phyloP scores from a whole-genome alignment of 768 basidiomycete genomes.

The Lepiota venenata region DNA sequence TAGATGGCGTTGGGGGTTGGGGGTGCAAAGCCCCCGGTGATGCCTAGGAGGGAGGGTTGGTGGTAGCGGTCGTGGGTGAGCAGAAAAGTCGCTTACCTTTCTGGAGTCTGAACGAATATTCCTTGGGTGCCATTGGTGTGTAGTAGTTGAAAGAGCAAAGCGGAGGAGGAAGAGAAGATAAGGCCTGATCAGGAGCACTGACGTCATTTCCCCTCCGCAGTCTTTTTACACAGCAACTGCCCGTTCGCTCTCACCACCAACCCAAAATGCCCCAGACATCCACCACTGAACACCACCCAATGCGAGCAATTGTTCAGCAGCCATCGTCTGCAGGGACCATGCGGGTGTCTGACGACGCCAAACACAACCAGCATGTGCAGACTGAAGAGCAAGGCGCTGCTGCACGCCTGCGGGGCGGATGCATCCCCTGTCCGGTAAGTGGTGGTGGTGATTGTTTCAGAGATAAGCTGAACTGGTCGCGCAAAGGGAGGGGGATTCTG shows the following conservation, averaged over 20 bases:
- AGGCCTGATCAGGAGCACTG: slow-evolving; percentile 15
- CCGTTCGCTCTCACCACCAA: too few relatives aligned
- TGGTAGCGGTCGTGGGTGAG: background rate
- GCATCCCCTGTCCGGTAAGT: slow-evolving; percentile 25
- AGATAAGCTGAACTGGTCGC: slow-evolving; percentile 1
- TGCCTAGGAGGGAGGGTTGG: slow-evolving; percentile 50
- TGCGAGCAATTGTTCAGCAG: slow-evolving; percentile 12
- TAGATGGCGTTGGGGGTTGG: slow-evolving; percentile 58
- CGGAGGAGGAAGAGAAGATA: slow-evolving; percentile 14
- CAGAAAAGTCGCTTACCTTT: slow-evolving; percentile 29
- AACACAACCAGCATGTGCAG: slow-evolving; percentile 8
- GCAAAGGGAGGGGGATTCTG: slow-evolving; percentile 35
- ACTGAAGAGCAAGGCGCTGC: slow-evolving; percentile 13
- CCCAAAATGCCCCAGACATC: background rate
- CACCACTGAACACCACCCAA: background rate
- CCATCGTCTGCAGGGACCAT: slow-evolving; percentile 15
- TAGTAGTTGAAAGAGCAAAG: too few relatives aligned
- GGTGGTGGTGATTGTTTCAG: background rate
- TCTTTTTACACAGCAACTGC: too few relatives aligned
- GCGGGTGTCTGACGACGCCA: slow-evolving; percentile 10
- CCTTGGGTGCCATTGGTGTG: slow-evolving; percentile 37
- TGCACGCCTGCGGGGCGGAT: slow-evolving; percentile 23
- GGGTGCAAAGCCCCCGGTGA: slow-evolving; percentile 72
- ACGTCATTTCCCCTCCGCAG: slow-evolving; percentile 8
- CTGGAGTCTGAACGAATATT: slow-evolving; percentile 59